phyloP scores from a whole-genome alignment of 2,329 filamentous ascomycete species.

The Monosporascus cannonballus region DNA sequence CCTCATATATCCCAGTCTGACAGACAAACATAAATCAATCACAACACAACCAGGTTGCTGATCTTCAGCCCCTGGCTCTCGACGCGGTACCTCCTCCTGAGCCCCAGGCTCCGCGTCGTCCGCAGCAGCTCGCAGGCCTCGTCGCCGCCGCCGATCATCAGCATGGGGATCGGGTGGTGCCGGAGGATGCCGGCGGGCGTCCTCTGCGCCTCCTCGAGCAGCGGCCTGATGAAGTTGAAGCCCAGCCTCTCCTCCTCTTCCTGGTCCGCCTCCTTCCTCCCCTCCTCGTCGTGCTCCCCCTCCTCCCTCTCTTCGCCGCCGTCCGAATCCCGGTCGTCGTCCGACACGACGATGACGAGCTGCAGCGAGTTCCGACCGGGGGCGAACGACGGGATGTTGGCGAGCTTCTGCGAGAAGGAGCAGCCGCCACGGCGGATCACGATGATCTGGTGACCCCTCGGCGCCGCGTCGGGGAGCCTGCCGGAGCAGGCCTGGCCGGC shows the following conservation, averaged over 20 bases:
- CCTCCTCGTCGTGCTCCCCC: slow-evolving; percentile 11
- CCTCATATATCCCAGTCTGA: too few species aligned
- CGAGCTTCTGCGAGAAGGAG: slow-evolving; percentile 75
- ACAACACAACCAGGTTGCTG: slow-evolving; percentile 68
- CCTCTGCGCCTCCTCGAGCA: slow-evolving; percentile 69
- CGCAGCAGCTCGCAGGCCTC: slow-evolving; percentile 58
- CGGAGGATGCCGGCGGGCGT: slow-evolving; percentile 65
- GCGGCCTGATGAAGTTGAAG: slow-evolving; percentile 45
- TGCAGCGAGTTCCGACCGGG: slow-evolving; percentile 59
- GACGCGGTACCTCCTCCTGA: slow-evolving; percentile 73
- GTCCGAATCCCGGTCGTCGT: slow-evolving; percentile 37
- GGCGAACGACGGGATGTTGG: slow-evolving; percentile 74
- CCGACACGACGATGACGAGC: slow-evolving; percentile 72
- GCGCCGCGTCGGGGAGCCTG: slow-evolving; percentile 44
- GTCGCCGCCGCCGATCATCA: slow-evolving; percentile 72
- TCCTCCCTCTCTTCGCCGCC: slow-evolving; percentile 26
- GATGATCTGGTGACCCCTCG: slow-evolving; percentile 65
- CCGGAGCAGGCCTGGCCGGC: slow-evolving; percentile 61
- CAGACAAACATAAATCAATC: slow-evolving; percentile 8
- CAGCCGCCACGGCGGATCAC: slow-evolving; percentile 79
- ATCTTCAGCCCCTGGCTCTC: slow-evolving; percentile 76
- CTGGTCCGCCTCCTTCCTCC: slow-evolving; percentile 21
- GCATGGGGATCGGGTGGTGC: slow-evolving; percentile 69
- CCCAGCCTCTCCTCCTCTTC: slow-evolving; percentile 23
- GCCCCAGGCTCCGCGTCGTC: slow-evolving; percentile 60